A percentile compares a stretch with the other conserved stretches of the same genome.
Evolutionary conservation across 139 green algal species (phyloP).

Genomic region (Coelastrella sp.): DNA sequence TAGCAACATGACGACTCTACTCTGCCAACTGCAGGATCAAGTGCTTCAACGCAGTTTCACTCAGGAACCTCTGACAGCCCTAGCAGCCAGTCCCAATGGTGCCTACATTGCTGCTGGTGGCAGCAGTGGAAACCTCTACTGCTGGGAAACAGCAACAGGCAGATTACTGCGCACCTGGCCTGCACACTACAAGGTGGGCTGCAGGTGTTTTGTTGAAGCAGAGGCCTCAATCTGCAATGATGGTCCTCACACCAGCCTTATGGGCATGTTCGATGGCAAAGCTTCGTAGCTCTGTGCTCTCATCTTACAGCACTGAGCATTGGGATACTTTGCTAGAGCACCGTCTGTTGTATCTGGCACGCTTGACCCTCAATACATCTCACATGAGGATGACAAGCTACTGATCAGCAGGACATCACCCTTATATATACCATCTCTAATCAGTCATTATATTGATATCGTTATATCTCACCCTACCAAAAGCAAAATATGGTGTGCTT

Average conservation of each 20-base stretch:
- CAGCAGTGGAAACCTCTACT: constrained; percentile 73
- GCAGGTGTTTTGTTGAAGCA: too few relatives aligned
- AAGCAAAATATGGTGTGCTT: too few relatives aligned
- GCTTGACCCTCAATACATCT: constrained; percentile 27
- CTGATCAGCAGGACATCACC: constrained; percentile 37
- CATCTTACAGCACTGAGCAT: constrained; percentile 32
- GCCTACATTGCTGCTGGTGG: constrained; percentile 71
- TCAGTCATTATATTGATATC: too few relatives aligned
- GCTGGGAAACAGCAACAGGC: constrained; percentile 85
- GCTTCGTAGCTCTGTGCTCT: constrained; percentile 41
- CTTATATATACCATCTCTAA: too few relatives aligned
- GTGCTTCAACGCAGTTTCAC: constrained; percentile 79
- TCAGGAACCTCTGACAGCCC: constrained; percentile 63
- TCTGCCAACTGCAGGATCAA: constrained; percentile 81
- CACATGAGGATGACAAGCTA: constrained; percentile 15
- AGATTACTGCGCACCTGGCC: constrained; percentile 85
- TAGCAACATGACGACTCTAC: too few relatives aligned
- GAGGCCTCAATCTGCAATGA: too few relatives aligned
- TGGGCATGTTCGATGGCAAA: constrained; percentile 5
- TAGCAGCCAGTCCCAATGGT: constrained; percentile 73
- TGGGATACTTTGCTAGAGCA: constrained; percentile 40
- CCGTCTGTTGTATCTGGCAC: constrained; percentile 35
- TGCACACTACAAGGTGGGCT: constrained; percentile 93
- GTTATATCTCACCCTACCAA: too few relatives aligned
- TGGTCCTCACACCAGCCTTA: too few relatives aligned